phyloP scores from a whole-genome alignment of 305 asterid species.

The Solanum aculeatissimum region DNA sequence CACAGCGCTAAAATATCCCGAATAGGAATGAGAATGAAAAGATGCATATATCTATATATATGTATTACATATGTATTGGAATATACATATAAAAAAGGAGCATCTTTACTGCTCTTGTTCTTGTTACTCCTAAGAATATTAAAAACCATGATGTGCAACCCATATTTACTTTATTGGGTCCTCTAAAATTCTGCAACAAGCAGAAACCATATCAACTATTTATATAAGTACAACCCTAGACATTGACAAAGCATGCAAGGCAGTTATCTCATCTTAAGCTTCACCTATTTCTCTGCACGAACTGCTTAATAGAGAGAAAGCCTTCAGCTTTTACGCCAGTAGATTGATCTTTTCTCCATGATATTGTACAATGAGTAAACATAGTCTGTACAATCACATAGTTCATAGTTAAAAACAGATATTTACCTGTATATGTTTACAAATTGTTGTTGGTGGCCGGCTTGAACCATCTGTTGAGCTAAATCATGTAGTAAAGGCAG shows the following conservation, averaged over 20 bases:
- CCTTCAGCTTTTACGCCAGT: not conserved
- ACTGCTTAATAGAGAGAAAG: not conserved
- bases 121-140: not conserved
- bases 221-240: not conserved
- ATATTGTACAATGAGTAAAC: not conserved
- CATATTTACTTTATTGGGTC: not conserved
- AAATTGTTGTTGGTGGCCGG: conserved; percentile 77
- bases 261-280: not conserved
- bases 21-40: not conserved
- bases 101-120: not conserved
- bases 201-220: not conserved
- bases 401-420: not conserved
- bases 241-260: not conserved
- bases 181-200: not conserved
- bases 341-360: not conserved
- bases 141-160: not conserved
- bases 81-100: not conserved
- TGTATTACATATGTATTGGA: not conserved
- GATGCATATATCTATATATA: not conserved
- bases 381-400: not conserved
- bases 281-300: not conserved
- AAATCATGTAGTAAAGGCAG: conserved; percentile 90
- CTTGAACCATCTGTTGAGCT: conserved; percentile 86
- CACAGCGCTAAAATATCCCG: not conserved
- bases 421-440: conserved; percentile 66